Evolutionary conservation across 345 rosid genomes (phyloP), one percentile per base, ranked within the genome.

Genomic region (Syzygium aromaticum): DNA sequence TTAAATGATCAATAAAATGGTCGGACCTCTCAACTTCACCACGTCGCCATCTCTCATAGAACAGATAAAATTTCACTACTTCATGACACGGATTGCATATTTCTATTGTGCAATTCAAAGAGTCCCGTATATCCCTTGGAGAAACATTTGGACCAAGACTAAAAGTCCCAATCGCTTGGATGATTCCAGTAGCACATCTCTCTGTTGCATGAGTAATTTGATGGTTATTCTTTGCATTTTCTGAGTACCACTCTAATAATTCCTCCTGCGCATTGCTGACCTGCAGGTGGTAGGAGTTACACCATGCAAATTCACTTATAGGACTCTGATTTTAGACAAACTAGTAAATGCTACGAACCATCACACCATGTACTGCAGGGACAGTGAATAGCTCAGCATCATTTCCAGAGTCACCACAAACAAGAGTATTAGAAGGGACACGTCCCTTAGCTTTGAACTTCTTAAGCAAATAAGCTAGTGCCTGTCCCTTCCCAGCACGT

Each of bases 391-490:
- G 91, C 51, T 97, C 98, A 25, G 96, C 95, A 90, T 97, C 99
- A 89, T 97, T 97, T 89, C 98, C 98, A 85, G 98, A 96, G 89
- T 96, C 99, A 84, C 99, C 99, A 89, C 99, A 96, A 53, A 95
- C 98, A 87, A 97, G 97, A 86, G 93, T 93, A 85, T 93, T 94
- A 77, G 54, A 86, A 80, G 98, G 95, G 33, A 91, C 54, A 87
- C 87, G 91, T 80, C 93, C 94, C 52, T 92, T 91, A 59, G 77
- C 77, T 89, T 91, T 91, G 64, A 96, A 89, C 89, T 94, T 95
- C 77, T 86, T 89, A 77, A 91, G 96, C 90, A 97, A 90, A 92
- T 96, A 95, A 11, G 92, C 92, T 63, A 97, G 93, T 85, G 98
- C 97, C 85, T 93, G 94, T 89, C 98, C 98, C 93, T 97, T 97